Evolutionary conservation across 768 basidiomycete species (phyloP).

Genomic region (Mrakia frigida): DNA sequence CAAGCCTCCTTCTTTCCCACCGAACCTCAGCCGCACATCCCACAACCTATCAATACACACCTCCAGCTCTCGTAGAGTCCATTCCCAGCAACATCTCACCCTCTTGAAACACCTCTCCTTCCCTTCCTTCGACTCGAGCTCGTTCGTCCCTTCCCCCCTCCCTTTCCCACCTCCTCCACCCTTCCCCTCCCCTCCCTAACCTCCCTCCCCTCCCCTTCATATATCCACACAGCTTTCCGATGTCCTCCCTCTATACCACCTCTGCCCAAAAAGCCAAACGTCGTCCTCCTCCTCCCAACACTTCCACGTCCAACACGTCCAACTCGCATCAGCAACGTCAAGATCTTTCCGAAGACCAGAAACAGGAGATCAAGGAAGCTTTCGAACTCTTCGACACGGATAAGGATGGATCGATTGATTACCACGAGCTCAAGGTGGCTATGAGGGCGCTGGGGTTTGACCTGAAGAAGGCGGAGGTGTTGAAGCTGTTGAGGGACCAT

Average conservation of each 20-base stretch:
- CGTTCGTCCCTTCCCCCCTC: background rate
- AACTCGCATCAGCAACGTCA: background rate
- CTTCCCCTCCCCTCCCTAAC: background rate
- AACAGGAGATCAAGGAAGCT: slow-evolving; percentile 95
- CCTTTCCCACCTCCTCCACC: background rate
- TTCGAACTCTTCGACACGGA: slow-evolving; percentile 99
- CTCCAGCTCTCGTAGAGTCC: too few relatives aligned
- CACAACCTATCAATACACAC: too few relatives aligned
- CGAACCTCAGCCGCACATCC: too few relatives aligned
- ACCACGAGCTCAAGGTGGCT: slow-evolving; percentile 98
- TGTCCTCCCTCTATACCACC: slow-evolving; percentile 28
- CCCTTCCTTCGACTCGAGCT: slow-evolving; percentile 16
- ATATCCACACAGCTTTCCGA: background rate
- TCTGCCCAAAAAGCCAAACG: slow-evolving; percentile 21
- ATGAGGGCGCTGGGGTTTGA: slow-evolving; percentile 98
- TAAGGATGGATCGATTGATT: slow-evolving; percentile 92
- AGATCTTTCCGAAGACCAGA: slow-evolving; percentile 48
- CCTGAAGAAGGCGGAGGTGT: slow-evolving; percentile 94
- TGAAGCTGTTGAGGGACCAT: slow-evolving; percentile 87
- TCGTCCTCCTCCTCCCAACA: slow-evolving; percentile 7
- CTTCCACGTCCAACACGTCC: background rate
- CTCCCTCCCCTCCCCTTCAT: background rate
- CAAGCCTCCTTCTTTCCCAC: too few relatives aligned
- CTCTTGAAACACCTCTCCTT: background rate
- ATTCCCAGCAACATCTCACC: too few relatives aligned